Conservation (phyloP, 805 yeast species). For the Pichia exigua region DNA sequence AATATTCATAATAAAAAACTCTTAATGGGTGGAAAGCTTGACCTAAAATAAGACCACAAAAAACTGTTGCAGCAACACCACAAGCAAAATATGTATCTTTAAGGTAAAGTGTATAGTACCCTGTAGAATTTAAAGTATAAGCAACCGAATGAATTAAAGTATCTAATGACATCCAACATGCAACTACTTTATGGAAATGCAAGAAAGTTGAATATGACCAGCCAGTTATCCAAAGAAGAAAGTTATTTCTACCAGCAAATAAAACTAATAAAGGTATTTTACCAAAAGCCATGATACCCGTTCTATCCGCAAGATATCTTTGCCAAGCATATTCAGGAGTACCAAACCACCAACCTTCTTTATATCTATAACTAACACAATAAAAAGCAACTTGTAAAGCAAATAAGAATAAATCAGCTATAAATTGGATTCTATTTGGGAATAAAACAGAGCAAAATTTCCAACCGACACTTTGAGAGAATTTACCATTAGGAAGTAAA, state of each 20-base stretch:
- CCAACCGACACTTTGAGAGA: constrained; percentile 13
- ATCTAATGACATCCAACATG: constrained; percentile 39
- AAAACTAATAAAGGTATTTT: constrained; percentile 35
- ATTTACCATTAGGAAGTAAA: constrained; percentile 18
- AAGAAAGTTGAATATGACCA: constrained; percentile 37
- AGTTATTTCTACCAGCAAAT: constrained; percentile 42
- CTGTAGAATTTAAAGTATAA: constrained; percentile 19
- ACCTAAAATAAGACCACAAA: constrained; percentile 36
- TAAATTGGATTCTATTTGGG: constrained; percentile 30
- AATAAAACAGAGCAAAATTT: constrained; percentile 15
- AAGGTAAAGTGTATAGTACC: constrained; percentile 7
- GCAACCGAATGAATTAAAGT: constrained; percentile 34
- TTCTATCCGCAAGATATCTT: constrained; percentile 25
- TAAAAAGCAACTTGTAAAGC: constrained; percentile 20
- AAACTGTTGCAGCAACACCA: constrained; percentile 36
- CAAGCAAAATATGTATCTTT: constrained; percentile 14
- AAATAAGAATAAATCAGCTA: constrained; percentile 22
- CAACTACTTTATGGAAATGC: constrained; percentile 59
- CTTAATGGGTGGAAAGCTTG: constrained; percentile 48
- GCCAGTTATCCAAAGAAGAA: constrained; percentile 36
- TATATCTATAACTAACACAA: constrained; percentile 13
- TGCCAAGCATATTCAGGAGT: constrained; percentile 30
- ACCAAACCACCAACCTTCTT: constrained; percentile 18
- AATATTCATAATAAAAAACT: constrained; percentile 48
- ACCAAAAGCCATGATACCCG: constrained; percentile 35